Evolutionary conservation across 352 stramenopile genomes (phyloP).

Genomic region (Blastocystis sp.): DNA sequence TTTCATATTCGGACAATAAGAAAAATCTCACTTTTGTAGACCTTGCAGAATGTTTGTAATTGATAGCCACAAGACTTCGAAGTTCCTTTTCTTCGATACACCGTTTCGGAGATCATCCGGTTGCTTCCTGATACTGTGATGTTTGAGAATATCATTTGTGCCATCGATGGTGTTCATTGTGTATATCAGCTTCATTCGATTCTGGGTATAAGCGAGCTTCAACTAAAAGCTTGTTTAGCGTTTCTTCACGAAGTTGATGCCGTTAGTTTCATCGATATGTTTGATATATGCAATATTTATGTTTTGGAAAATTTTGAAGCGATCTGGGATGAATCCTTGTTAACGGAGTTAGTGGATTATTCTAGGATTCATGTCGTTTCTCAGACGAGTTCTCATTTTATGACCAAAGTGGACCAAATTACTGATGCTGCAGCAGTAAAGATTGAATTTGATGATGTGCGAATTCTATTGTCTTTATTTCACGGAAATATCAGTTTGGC

Average conservation of each 20-base stretch:
- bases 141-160: constrained; percentile 30
- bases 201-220: not conserved
- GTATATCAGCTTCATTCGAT: constrained; percentile 4
- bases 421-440: not conserved
- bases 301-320: constrained; percentile 42
- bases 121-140: constrained; percentile 57
- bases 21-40: not conserved
- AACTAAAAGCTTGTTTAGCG: constrained; percentile 22
- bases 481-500: constrained; percentile 20
- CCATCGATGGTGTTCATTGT: constrained; percentile 36
- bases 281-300: constrained; percentile 63
- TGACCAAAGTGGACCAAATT: not conserved
- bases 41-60: not conserved
- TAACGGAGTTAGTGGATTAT: not conserved
- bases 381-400: not conserved
- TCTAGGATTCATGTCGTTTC: not conserved
- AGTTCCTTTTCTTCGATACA: constrained; percentile 6
- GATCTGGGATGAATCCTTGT: not conserved
- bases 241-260: constrained; percentile 13
- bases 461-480: constrained; percentile 25
- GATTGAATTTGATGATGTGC: not conserved
- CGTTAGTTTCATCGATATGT: constrained; percentile 43
- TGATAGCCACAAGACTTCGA: constrained; percentile 38
- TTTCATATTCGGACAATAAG: not conserved
- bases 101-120: not conserved